Percentiles rank a stretch among this genome's conserved stretches.
phyloP scores from a whole-genome alignment of 805 yeast genomes.

The Komagataella kurtzmanii region DNA sequence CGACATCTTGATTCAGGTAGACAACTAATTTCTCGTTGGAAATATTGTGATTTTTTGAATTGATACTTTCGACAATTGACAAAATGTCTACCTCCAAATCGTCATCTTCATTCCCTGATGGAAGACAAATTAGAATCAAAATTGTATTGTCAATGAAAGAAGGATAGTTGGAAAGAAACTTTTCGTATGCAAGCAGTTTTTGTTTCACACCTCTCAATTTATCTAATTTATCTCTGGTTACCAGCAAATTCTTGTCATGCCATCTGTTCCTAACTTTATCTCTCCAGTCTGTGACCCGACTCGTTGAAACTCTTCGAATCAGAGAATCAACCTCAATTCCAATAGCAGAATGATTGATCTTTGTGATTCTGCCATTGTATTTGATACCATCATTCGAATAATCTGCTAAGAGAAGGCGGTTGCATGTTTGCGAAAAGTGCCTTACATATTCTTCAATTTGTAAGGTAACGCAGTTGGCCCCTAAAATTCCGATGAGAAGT shows the following conservation, averaged over 20 bases:
- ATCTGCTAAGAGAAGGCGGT: conserved; percentile 73
- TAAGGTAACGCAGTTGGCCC: conserved; percentile 79
- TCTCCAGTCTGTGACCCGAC: conserved; percentile 50
- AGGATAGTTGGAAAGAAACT: conserved; percentile 61
- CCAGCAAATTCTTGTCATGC: conserved; percentile 57
- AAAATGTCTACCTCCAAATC: conserved; percentile 64
- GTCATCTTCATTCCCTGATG: conserved; percentile 35
- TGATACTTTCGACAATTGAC: conserved; percentile 74
- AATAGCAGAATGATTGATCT: conserved; percentile 50
- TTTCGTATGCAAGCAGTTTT: conserved; percentile 77
- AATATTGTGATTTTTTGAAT: conserved; percentile 59
- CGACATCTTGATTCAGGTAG: conserved; percentile 77
- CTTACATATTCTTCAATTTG: conserved; percentile 90
- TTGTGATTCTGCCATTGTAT: conserved; percentile 43
- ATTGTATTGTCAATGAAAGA: conserved; percentile 55
- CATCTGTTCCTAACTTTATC: conserved; percentile 65
- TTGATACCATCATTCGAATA: conserved; percentile 49
- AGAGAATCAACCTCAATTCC: conserved; percentile 67
- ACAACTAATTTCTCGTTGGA: conserved; percentile 76
- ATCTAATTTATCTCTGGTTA: conserved; percentile 83
- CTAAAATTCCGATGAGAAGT: conserved; percentile 71
- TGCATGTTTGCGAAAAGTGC: conserved; percentile 87
- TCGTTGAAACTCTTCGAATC: conserved; percentile 26
- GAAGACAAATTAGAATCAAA: conserved; percentile 70
- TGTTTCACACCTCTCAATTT: conserved; percentile 79